phyloP scores from a whole-genome alignment of 129 eudicot species.

The Smallanthus sonchifolius region DNA sequence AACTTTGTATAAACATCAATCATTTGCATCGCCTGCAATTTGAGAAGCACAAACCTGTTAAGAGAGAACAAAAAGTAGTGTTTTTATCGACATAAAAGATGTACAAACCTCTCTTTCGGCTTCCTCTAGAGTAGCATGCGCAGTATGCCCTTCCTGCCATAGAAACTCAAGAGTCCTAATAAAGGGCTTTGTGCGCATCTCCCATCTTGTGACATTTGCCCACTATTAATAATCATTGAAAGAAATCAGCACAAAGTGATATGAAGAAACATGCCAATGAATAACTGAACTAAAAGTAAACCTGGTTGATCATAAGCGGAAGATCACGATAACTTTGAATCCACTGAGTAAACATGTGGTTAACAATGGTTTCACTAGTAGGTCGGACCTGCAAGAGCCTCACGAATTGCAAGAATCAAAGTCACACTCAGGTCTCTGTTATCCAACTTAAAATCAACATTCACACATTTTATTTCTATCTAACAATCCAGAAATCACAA shows the following conservation, averaged over 20 bases:
- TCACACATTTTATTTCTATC: neutral
- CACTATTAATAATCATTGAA: conserved; percentile 44
- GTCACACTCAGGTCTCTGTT: conserved; percentile 48
- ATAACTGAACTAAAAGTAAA: conserved; percentile 17
- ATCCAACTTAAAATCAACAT: conserved; percentile 16
- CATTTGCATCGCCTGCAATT: conserved; percentile 91
- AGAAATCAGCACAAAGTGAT: neutral
- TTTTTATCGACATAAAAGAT: neutral
- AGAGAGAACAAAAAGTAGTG: conserved; percentile 8
- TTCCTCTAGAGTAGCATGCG: conserved; percentile 89
- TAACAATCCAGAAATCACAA: neutral
- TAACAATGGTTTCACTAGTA: conserved; percentile 98
- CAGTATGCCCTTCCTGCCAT: conserved; percentile 99
- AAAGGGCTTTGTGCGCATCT: conserved; percentile 98
- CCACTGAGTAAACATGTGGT: conserved; percentile 99
- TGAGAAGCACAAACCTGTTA: conserved; percentile 27
- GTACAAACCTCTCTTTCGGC: conserved; percentile 81
- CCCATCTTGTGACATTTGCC: conserved; percentile 99
- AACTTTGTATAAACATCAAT: conserved; percentile 84
- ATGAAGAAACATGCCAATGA: neutral
- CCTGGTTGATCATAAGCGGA: conserved; percentile 99
- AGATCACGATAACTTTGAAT: conserved; percentile 97
- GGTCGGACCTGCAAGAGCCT: conserved; percentile 99
- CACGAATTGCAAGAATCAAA: conserved; percentile 84
- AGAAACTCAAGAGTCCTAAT: conserved; percentile 95